A percentile compares a stretch with the other conserved stretches of the same genome.
Evolutionary conservation across 768 basidiomycete genomes (phyloP).

Genomic region (Rhodotorula toruloides): DNA sequence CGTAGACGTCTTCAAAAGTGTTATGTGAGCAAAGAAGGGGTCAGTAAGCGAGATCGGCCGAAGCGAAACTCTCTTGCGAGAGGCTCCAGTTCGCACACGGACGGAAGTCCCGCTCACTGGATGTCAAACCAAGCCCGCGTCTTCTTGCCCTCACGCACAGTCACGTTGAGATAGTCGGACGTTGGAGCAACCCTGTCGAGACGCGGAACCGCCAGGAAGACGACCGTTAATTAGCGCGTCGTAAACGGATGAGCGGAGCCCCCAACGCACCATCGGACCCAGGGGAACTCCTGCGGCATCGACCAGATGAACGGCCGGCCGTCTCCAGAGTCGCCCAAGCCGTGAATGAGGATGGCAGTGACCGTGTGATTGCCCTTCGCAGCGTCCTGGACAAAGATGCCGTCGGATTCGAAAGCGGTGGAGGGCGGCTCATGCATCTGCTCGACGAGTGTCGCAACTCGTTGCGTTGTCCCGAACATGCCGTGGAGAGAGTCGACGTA

Average conservation of each 20-base stretch:
- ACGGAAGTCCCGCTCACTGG: not conserved
- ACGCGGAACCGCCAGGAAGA: not conserved
- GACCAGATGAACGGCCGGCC: constrained; percentile 11
- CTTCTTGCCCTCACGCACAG: constrained; percentile 1
- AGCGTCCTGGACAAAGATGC: not conserved
- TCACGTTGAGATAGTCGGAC: constrained; percentile 18
- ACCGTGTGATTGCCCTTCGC: constrained; percentile 6
- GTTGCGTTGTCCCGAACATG: too few species aligned
- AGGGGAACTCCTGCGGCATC: not conserved
- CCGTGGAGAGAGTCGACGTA: too few species aligned
- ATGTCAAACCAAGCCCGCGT: constrained; percentile 30
- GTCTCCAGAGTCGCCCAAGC: not conserved
- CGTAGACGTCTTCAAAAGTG: constrained; percentile 19
- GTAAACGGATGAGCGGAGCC: not conserved
- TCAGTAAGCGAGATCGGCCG: not conserved
- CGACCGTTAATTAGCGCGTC: not conserved
- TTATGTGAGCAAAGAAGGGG: not conserved
- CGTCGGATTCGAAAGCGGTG: not conserved
- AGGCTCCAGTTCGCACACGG: not conserved
- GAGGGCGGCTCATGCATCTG: too few species aligned
- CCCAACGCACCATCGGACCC: constrained; percentile 13
- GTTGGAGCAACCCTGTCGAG: constrained; percentile 19
- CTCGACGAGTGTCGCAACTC: too few species aligned
- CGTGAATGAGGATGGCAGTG: constrained; percentile 21
- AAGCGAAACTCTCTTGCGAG: not conserved